phyloP scores from a whole-genome alignment of 306 rosid species.

The Trifolium repens region DNA sequence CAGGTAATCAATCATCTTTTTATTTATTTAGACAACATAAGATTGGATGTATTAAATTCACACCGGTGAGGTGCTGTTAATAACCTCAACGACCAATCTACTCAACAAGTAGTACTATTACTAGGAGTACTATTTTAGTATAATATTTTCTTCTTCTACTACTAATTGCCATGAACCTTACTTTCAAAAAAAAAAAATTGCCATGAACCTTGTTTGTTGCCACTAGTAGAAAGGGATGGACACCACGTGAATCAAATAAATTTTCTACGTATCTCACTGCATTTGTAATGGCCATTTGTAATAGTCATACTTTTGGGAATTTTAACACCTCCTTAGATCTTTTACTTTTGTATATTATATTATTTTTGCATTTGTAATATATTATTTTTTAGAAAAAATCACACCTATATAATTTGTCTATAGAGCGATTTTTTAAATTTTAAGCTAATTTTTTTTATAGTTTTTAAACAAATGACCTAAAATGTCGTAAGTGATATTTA shows the following conservation, averaged over 20 bases:
- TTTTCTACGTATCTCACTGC: neutral
- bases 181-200: no score
- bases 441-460: no score
- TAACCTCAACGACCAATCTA: slow-evolving; percentile 48
- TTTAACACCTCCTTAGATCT: neutral
- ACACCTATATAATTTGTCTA: no score
- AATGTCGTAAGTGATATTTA: no score
- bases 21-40: neutral
- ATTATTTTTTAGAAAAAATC: no score
- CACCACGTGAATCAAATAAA: neutral
- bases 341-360: no score
- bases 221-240: neutral
- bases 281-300: neutral
- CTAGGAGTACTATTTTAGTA: no score
- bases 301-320: neutral
- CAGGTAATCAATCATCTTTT: slow-evolving; percentile 41
- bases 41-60: slow-evolving; percentile 46
- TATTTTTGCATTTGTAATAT: no score
- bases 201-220: neutral
- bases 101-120: neutral
- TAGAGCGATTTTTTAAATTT: no score
- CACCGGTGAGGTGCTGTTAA: slow-evolving; percentile 51
- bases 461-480: no score
- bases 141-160: neutral
- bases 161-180: neutral